Evolutionary conservation across 129 eudicot species (phyloP).

Genomic region (Saposhnikovia divaricata): DNA sequence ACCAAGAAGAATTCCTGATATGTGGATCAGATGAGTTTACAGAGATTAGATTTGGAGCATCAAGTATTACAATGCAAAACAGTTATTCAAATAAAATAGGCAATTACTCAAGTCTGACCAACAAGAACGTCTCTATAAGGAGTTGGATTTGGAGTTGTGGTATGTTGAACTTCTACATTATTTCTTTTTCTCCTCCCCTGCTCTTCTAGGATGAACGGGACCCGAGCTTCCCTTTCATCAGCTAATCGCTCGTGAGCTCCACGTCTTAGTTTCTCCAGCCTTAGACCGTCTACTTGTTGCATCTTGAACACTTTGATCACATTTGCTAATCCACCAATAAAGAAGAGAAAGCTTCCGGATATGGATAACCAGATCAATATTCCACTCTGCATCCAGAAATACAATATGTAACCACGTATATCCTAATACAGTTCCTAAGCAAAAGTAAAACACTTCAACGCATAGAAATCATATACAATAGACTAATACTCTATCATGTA

Average conservation of each 20-base stretch:
- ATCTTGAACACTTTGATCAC: constrained; percentile 78
- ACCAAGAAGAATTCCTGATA: neutral
- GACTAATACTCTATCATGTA: neutral
- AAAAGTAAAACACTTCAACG: neutral
- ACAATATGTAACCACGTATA: neutral
- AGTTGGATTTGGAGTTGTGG: constrained; percentile 35
- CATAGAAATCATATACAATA: neutral
- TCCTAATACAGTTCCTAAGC: neutral
- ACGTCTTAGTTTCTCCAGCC: constrained; percentile 76
- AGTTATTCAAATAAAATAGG: neutral
- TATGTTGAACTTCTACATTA: constrained; percentile 17
- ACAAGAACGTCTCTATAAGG: constrained; percentile 91
- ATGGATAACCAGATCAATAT: constrained; percentile 57
- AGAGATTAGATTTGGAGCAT: neutral
- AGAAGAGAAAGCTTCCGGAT: constrained; percentile 45
- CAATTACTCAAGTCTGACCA: constrained; percentile 32
- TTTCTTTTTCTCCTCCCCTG: constrained; percentile 16
- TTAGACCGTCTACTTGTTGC: constrained; percentile 45
- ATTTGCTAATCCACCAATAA: constrained; percentile 69
- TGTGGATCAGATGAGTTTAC: neutral
- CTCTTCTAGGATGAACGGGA: constrained; percentile 38
- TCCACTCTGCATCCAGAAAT: constrained; percentile 35
- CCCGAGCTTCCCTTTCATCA: constrained; percentile 41
- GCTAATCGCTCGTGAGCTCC: constrained; percentile 72
- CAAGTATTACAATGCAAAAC: neutral